Evolutionary conservation across 169 alveolate species (phyloP), one percentile per base, ranked within the genome.

Genomic region (Plasmodium coatneyi): DNA sequence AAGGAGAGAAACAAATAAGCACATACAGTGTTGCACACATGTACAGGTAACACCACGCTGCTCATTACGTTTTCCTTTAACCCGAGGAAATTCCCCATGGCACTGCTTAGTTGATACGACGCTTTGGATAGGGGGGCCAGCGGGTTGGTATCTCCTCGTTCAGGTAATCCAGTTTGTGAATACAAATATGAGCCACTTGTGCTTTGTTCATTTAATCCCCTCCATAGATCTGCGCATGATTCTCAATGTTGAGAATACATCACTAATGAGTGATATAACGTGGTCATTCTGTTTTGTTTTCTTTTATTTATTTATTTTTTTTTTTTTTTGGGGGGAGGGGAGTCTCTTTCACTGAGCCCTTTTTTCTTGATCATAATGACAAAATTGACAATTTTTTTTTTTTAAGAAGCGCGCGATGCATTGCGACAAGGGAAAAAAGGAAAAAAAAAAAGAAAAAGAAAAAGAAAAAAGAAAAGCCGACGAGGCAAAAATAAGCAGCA

Each of bases 11-110:
- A 56, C 1, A 56, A 56, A 56, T 56, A 56, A 16, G 12, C 39
- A 32, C 22, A 56, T 10, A 22, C 9, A 56, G 32, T 32, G 30
- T 19, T 19, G 30, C 12, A 56, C 30, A 56, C 72, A 56, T 56
- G 72, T 56, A 56, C 5, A 16, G 52, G 52, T 43, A 43, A 9
- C 52, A 43, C 52, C 36, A 81, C 16, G 19, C 36, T 6, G 32
- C 25, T 46, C 72, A 12, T 74, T 71, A 84, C 84, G 19, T 43
- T 84, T 71, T 84, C 92, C 41, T 72, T 71, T 71, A 41, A 43
- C 12, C 92, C 92, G 14, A 84, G 52, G 72, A 32, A 41, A 36
- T 84, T 84, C 39, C 92, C 92, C 92, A 84, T 84, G 52, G 71
- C 70, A 34, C 49, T 39, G 19, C n/a, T 76, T 36, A 3, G 22